Evolutionary conservation across 2,329 filamentous ascomycete genomes (phyloP), one percentile per base, ranked within the genome.

Genomic region (Talaromyces rugulosus): DNA sequence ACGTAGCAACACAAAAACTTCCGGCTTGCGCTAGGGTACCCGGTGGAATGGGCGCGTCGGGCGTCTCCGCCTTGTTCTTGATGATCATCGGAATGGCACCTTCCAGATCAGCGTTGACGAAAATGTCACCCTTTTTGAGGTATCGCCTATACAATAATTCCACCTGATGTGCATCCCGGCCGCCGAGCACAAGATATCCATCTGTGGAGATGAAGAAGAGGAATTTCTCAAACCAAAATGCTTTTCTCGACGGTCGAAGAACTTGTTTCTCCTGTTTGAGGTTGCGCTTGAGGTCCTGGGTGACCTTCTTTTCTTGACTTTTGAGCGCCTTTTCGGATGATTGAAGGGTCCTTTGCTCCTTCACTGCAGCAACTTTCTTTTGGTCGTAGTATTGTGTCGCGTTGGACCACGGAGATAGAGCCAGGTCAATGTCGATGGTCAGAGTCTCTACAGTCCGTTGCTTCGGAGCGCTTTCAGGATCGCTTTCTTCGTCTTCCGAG

Each of bases 191-290:
- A 5, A 99, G 83, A 73, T 98, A 97, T 4, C 94, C 93, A 71
- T 99, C 95, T 0, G 92, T 96, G 0, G 93, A 97, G 68, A 98
- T 85, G 77, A 99, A 99, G 84, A 92, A 98, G 31, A 88, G 81
- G 70, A 96, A 99, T 76, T 99, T 99, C 71, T 99, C 95, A 68
- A 97, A 99, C 95, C 95, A 99, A 69, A 93, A 85, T 66, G 88
- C 89, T 70, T 88, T 89, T 61, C 95, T 86, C 8, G 96, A 89
- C 0, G 90, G 92, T 53, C 93, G 87, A 9, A 98, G 79, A 1
- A 96, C 81, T 23, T 92, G 89, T 74, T 96, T 97, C 76, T 98
- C 95, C 71, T 95, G 89, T 78, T 96, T 96, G 61, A 98, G 76
- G 0, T 88, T 89, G 70, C 92, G 94, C 77, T 91, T 96, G 27